These are phyloP conservation scores for Fragosphaeria purpurea DNA, from an alignment of 2,329 filamentous ascomycete species.

Conservation along the genomic window DNA sequence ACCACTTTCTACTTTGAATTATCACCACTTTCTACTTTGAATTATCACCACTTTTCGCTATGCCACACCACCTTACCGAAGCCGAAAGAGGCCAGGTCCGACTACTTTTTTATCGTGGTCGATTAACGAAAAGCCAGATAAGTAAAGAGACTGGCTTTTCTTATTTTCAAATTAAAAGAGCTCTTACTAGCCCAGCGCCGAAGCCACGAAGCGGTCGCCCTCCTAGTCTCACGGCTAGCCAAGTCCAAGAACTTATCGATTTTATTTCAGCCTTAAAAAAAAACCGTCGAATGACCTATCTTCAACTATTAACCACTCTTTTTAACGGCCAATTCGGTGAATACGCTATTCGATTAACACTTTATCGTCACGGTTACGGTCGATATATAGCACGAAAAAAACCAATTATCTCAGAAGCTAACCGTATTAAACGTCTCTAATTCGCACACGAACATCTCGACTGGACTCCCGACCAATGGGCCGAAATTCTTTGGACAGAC, in stretches of 20 bases:
- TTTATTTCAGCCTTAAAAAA: background rate
- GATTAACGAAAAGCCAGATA: background rate
- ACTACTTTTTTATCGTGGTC: background rate
- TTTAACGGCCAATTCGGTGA: background rate
- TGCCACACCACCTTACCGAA: background rate
- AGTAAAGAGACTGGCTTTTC: background rate
- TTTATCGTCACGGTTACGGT: constrained; percentile 3
- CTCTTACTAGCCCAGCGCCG: background rate
- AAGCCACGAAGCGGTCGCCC: background rate
- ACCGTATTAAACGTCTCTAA: no score
- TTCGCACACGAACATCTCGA: constrained; percentile 1
- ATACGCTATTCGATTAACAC: constrained; percentile 5
- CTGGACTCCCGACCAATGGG: constrained; percentile 9
- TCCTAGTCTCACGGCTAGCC: background rate
- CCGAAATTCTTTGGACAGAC: constrained; percentile 13
- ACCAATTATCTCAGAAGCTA: constrained; percentile 7
- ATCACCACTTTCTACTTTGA: no score
- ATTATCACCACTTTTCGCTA: no score
- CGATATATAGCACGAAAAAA: constrained; percentile 1
- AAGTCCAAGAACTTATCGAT: background rate
- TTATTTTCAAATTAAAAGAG: background rate
- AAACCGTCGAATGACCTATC: background rate
- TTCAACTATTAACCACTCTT: background rate
- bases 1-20: no score
- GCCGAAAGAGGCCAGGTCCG: background rate